Evolutionary conservation across 2,329 filamentous ascomycete species (phyloP), one percentile per base, ranked within the genome.

Genomic region (Pseudopithomyces chartarum): DNA sequence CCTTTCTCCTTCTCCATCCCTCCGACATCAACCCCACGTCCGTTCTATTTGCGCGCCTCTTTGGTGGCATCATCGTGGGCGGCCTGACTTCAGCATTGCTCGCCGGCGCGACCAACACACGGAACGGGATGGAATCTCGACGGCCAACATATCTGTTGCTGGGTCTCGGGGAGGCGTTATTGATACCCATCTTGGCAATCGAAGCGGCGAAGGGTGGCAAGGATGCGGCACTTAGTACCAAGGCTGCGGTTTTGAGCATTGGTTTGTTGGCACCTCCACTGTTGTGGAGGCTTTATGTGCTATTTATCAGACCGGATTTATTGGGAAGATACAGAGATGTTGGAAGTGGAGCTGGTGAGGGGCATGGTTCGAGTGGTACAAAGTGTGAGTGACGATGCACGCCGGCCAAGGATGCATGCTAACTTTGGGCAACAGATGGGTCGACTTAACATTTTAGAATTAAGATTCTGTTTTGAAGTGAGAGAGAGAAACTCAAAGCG

Each of bases 251-350:
- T 0, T 56, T 49, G 6, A 57, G 61, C 53, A 60, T 67, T 34
- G 64, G 56, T 17, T 56, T 58, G 54, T 48, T 69, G 32, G 45
- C 59, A 20, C 65, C 64, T 26, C 60, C 57, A 43, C 38, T 70
- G 44, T n/a, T 65, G 4, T 70, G 67, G 68, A 68, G 68, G 40
- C 8, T 61, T 10, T 69, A 66, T 54, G 63, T 68, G 39, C 38
- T 69, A 20, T 59, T 54, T 51, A 33, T 68, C 13, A 65, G 58
- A 19, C 64, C 67, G n/a, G 64, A 65, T 19, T 47, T 69, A 20
- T 50, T 69, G 6, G 65, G 67, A 5, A 58, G 36, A 13, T 70
- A 68, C 53, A 59, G 32, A 5, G 62, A 70, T 38, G 49, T 47
- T 19, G 53, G 20, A n/a, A 38, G 44, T 20, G 42, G 33, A 34